Evolutionary conservation across 2,329 filamentous ascomycete genomes (phyloP), one percentile per base, ranked within the genome.

Genomic region (Fusarium beomiforme): DNA sequence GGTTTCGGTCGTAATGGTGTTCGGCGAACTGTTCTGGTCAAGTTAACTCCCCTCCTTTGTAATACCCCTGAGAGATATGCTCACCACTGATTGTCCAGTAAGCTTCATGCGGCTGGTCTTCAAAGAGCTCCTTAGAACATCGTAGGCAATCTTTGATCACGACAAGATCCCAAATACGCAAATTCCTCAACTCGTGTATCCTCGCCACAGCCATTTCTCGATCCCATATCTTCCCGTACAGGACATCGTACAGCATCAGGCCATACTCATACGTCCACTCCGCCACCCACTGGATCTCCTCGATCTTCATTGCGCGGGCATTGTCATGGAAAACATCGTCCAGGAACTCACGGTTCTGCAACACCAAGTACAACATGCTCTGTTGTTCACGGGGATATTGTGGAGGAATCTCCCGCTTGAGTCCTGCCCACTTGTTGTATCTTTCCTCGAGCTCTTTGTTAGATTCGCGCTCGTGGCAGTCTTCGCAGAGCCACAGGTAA

Each of bases 401-500:
- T 9, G 24, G 17, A 13, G 51, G 39, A 23, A 71, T 21, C 6
- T 16, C 37, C 17, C 39, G 49, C 24, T 42, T 24, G 16, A 43
- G 51, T 3, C 24, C 37, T 5, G 59, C 55, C 73, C 73, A 77
- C 14, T 31, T 26, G 14, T 49, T 37, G 6, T 49, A 44, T 21
- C 71, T 59, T 0, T 47, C 47, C 3, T 74, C 66, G 9, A 70
- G 70, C 9, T 60, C 58, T 10, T 29, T 26, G 4, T 43, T 41
- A 17, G 44, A 62, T 14, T 51, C 51, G 11, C 50, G 59, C 13
- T 41, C 46, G 57, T 73, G 67, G 42, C 77, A 79, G 6, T 76
- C 73, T 51, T 77, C 78, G 34, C 80, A 80, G 10, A 60, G 59
- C 78, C 74, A 77, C 16, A 77, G 72, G 57, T 77, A 78, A 26